phyloP scores from a whole-genome alignment of 441 rosid genomes.

The Heliophila coronopifolia region DNA sequence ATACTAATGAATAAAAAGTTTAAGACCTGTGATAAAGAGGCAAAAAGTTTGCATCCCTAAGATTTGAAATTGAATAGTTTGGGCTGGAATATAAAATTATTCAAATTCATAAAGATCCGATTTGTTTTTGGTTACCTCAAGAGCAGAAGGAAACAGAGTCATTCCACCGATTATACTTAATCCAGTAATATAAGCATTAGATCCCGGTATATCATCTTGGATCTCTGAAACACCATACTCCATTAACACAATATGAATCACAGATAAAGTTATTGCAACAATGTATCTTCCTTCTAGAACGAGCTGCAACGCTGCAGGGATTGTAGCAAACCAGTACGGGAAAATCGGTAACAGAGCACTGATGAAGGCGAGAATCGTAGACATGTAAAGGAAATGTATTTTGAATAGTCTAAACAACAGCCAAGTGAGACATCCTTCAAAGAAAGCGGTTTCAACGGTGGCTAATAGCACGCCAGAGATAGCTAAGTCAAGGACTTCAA shows the following conservation, averaged over 20 bases:
- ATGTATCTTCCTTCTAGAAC: slow-evolving; percentile 69
- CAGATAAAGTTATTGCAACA: slow-evolving; percentile 47
- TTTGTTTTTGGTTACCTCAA: slow-evolving; percentile 56
- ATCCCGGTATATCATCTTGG: slow-evolving; percentile 86
- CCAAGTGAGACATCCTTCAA: slow-evolving; percentile 95
- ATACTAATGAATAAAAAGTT: too few species aligned
- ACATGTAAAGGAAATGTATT: slow-evolving; percentile 82
- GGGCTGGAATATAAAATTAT: too few species aligned
- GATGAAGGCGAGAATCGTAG: slow-evolving; percentile 69
- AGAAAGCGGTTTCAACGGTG: slow-evolving; percentile 82
- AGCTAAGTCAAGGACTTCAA: slow-evolving; percentile 78
- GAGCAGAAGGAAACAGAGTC: slow-evolving; percentile 85
- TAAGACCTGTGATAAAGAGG: too few species aligned
- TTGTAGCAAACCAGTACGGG: slow-evolving; percentile 81
- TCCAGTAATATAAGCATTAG: slow-evolving; percentile 71
- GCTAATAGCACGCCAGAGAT: slow-evolving; percentile 88
- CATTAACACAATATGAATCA: slow-evolving; percentile 65
- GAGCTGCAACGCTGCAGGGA: slow-evolving; percentile 70
- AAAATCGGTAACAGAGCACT: slow-evolving; percentile 78
- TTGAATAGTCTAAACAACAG: slow-evolving; percentile 68
- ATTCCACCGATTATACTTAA: slow-evolving; percentile 97
- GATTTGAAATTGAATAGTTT: too few species aligned
- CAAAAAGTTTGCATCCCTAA: too few species aligned
- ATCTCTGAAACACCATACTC: slow-evolving; percentile 81
- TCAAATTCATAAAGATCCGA: too few species aligned